phyloP scores from a whole-genome alignment of 2,329 filamentous ascomycete genomes.

The Phialophora tarda region DNA sequence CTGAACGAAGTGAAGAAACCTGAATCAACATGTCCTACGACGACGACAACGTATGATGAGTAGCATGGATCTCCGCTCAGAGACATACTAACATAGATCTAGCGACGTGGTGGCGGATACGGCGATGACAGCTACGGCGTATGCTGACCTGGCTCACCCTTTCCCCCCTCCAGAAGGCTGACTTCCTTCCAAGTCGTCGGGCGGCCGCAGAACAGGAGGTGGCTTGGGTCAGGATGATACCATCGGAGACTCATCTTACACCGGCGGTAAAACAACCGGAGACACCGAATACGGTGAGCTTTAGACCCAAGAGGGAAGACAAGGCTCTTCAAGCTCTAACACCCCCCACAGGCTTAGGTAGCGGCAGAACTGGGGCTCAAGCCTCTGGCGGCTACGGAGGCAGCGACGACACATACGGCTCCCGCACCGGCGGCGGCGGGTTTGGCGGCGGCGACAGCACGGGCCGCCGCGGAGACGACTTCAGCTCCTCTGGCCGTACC shows the following conservation, averaged over 20 bases:
- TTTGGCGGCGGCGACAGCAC: constrained; percentile 33
- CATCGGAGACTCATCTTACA: constrained; percentile 26
- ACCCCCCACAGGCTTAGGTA: background rate
- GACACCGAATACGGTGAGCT: constrained; percentile 15
- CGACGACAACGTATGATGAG: constrained; percentile 33
- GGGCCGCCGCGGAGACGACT: constrained; percentile 11
- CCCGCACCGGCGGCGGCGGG: constrained; percentile 28
- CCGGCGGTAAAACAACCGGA: constrained; percentile 26
- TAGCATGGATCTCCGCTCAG: background rate
- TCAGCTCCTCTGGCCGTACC: constrained; percentile 9
- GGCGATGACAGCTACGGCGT: constrained; percentile 35
- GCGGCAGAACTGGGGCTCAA: constrained; percentile 21
- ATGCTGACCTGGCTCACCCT: background rate
- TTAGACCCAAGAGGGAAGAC: background rate
- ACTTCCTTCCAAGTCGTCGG: constrained; percentile 11
- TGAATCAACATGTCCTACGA: constrained; percentile 35
- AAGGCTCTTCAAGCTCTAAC: background rate
- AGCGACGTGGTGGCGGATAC: constrained; percentile 37
- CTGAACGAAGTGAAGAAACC: constrained; percentile 1
- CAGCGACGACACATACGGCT: constrained; percentile 33
- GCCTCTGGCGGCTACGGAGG: constrained; percentile 26
- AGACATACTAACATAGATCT: constrained; percentile 15
- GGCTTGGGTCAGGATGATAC: constrained; percentile 34
- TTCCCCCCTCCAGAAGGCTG: background rate
- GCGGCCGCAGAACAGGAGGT: constrained; percentile 28